Conservation (phyloP, 345 rosid genomes). For the Citrus trifoliata region DNA sequence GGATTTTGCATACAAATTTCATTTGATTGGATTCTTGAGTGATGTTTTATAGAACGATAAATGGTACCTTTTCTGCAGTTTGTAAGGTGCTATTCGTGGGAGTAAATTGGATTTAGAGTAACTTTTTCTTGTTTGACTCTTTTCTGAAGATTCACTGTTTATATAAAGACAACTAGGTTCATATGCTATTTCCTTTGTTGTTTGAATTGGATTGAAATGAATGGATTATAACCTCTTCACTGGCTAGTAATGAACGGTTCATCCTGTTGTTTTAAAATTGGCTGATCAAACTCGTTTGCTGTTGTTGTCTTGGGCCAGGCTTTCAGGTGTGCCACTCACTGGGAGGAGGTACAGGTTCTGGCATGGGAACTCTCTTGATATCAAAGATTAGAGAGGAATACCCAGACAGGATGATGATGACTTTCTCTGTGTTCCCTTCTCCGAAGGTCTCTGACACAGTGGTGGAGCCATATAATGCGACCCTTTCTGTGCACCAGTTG, state of each 20-base stretch:
- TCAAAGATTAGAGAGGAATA: slow-evolving; percentile 96
- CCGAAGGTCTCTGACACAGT: slow-evolving; percentile 98
- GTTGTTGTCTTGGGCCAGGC: slow-evolving; percentile 39
- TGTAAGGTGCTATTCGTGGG: neutral
- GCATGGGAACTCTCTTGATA: slow-evolving; percentile 93
- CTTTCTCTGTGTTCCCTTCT: slow-evolving; percentile 97
- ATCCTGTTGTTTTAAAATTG: neutral
- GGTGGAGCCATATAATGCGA: slow-evolving; percentile 98
- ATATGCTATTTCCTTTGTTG: neutral
- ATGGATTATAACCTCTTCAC: neutral
- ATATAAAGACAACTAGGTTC: neutral
- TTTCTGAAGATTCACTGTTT: neutral
- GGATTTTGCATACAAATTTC: neutral
- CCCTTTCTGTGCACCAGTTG: slow-evolving; percentile 95
- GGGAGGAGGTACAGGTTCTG: slow-evolving; percentile 98
- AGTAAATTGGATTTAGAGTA: neutral
- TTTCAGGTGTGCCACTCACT: slow-evolving; percentile 97
- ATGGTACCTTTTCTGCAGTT: neutral
- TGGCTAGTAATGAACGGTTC: neutral
- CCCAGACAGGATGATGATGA: slow-evolving; percentile 97
- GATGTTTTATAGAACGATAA: neutral
- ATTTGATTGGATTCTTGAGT: neutral
- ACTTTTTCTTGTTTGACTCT: neutral
- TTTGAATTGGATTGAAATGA: neutral
- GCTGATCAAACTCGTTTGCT: slow-evolving; percentile 13